Evolutionary conservation across 306 rosid genomes (phyloP).

Genomic region (Astragalus glycyphyllos): DNA sequence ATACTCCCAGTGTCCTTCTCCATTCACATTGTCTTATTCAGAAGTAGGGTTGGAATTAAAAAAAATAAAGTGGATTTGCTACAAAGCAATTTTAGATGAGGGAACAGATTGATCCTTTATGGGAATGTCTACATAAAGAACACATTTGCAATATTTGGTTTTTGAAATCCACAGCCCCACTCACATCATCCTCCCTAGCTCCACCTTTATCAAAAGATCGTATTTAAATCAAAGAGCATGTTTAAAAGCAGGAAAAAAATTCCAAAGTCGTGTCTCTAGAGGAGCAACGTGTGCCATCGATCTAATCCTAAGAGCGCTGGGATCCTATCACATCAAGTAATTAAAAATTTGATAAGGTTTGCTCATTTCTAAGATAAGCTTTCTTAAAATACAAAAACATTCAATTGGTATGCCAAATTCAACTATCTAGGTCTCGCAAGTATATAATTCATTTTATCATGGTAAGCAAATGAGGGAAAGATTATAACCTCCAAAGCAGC

Average conservation of each 20-base stretch:
- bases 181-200: slow-evolving; percentile 21
- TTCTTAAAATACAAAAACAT: slow-evolving; percentile 1
- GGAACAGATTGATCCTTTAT: background rate
- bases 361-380: slow-evolving; percentile 1
- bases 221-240: background rate
- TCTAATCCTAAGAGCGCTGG: background rate
- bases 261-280: background rate
- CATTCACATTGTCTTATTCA: background rate
- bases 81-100: slow-evolving; percentile 10
- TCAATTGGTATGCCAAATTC: background rate
- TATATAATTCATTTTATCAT: slow-evolving; percentile 13
- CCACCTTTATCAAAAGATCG: slow-evolving; percentile 1
- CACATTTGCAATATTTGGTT: background rate
- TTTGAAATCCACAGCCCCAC: background rate
- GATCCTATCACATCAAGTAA: background rate
- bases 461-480: background rate
- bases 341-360: background rate
- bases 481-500: slow-evolving; percentile 83
- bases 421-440: slow-evolving; percentile 3
- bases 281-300: background rate
- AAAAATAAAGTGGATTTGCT: background rate
- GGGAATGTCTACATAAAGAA: background rate
- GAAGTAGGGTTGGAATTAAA: background rate
- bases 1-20: background rate
- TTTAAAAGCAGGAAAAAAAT: background rate